These are phyloP conservation scores for Hypoxylon perforatum DNA, from an alignment of 495 filamentous ascomycete species.

Conservation along the genomic window DNA sequence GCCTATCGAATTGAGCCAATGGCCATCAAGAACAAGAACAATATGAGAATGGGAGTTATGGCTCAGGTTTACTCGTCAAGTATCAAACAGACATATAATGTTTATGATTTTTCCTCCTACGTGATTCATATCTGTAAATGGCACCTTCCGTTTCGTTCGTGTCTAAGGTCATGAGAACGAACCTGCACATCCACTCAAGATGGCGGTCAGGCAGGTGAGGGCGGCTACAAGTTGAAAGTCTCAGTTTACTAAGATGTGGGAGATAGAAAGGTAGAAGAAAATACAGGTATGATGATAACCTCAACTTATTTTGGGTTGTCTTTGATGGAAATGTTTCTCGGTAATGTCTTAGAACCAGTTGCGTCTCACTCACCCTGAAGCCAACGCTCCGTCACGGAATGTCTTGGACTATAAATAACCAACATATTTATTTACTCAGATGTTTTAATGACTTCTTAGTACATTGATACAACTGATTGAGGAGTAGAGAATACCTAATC, in stretches of 20 bases:
- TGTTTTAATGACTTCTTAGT: neutral
- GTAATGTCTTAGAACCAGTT: conserved; percentile 24
- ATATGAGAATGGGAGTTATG: neutral
- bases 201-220: neutral
- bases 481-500: too few species aligned
- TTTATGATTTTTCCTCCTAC: neutral
- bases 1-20: conserved; percentile 17
- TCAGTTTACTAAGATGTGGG: too few species aligned
- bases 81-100: too few species aligned
- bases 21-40: conserved; percentile 25
- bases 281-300: neutral
- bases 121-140: neutral
- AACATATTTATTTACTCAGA: neutral
- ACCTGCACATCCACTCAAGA: neutral
- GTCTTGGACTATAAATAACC: conserved; percentile 1
- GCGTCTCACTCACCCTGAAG: conserved; percentile 14
- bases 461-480: too few species aligned
- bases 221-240: neutral
- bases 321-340: too few species aligned
- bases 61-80: too few species aligned
- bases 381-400: conserved; percentile 13
- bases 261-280: too few species aligned
- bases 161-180: neutral
- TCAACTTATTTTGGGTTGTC: too few species aligned
- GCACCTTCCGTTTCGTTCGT: neutral